Conservation (phyloP, 148 eudicot species). For the Arctostaphylos glauca region DNA sequence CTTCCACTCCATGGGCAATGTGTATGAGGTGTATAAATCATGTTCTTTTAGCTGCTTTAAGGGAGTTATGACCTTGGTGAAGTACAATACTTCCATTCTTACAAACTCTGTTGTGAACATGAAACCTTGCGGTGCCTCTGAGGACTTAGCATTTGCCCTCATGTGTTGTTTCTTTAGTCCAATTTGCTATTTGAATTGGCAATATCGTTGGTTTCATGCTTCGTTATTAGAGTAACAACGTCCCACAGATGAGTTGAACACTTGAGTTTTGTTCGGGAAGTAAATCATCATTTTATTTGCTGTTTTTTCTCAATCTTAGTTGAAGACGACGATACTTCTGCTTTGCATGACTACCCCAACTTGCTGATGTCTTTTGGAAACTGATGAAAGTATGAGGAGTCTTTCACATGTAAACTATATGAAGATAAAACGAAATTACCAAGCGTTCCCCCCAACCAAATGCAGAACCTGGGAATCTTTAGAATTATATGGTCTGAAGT, state of each 20-base stretch:
- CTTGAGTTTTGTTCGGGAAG: not conserved
- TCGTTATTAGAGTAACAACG: not conserved
- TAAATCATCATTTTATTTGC: not conserved
- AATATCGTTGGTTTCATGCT: not conserved
- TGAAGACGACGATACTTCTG: not conserved
- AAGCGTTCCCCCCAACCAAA: not conserved
- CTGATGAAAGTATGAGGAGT: not conserved
- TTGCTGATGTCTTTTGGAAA: not conserved
- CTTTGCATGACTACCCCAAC: not conserved
- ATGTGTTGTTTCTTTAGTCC: not conserved
- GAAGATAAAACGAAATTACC: not conserved
- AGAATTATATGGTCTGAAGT: not conserved
- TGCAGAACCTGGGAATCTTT: not conserved
- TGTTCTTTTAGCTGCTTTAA: slow-evolving; percentile 12
- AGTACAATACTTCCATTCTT: not conserved
- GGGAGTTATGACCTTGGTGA: not conserved
- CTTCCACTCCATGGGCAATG: not conserved
- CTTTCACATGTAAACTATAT: not conserved
- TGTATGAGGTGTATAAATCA: not conserved
- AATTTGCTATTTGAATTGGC: slow-evolving; percentile 2
- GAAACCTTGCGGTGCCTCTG: not conserved
- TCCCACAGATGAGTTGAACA: not conserved
- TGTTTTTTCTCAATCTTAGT: not conserved
- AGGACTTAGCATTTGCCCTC: not conserved
- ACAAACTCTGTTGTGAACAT: not conserved